Base-by-base conservation (phyloP, 2,329 filamentous ascomycete species). In the Pyrenochaeta sp. region DNA sequence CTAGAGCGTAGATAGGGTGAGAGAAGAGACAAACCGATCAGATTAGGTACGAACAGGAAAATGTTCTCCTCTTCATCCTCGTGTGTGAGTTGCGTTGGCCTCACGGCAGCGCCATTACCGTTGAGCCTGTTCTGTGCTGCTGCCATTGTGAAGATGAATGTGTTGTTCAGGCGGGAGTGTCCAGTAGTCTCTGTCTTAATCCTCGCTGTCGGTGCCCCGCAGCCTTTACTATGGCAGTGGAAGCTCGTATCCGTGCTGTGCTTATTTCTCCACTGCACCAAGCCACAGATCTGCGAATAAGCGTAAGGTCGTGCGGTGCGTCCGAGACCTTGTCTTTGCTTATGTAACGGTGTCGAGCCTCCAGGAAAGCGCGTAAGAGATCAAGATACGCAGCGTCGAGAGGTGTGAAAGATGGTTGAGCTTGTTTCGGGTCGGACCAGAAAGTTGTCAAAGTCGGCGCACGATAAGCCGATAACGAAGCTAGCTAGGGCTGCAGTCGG, bases 41-140 rank as follows among this genome's bases (percentile, higher is more conserved):
- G 55, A 64, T 83, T 83, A 12, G 81, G 81, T 20, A 79, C 75
- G 70, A 83, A 83, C 40, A 83, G 71, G 69, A 83, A 83, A 67
- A 83, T 82, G 72, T 83, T 83, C 77, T 83, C 81, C 40, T 79
- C 63, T n/a, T 74, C 67, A 49, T 73, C 66, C 23, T 27, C 23
- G 4, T 75, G 36, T 57, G 18, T 46, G 14, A 29, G 30, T 33
- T 51, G 52, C 29, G 61, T 37, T 15, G 68, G 59, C 50, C 57
- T 54, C 12, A 62, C 59, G 37, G 69, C 63, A 17, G 60, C 60
- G 55, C 72, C 74, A 45, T 71, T 73, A 55, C 69, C 61, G 50
- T 70, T 72, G 49, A 60, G 64, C 55, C 62, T 62, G 35, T 59
- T 60, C 32, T 66, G 61, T 63, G 64, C 64, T 31, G 55, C 59